Base-by-base conservation (phyloP, 768 basidiomycete genomes). In the Mycena haematopus region DNA sequence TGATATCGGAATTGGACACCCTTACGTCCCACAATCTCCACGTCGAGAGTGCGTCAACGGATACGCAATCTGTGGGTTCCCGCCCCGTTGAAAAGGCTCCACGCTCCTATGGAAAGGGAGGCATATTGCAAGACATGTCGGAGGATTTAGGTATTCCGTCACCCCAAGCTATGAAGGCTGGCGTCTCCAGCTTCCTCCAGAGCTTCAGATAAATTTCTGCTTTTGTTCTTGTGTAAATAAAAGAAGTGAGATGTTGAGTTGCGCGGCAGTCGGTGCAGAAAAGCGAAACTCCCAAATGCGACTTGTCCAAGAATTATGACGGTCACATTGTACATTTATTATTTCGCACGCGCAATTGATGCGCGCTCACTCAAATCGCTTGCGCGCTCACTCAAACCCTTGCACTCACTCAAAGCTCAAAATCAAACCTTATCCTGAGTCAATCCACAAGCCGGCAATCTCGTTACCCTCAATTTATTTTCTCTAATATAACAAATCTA, bases 1-100 rank as follows among this genome's bases (percentile, higher is more conserved):
- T 83, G 17, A 77, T 83, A 24, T 79, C 76, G 36, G 80, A 77
- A 25, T 72, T 73, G 25, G 74, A 72, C 50, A 79, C 80, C 1
- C 70, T 64, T 71, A 69, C 52, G 9, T 76, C 78, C 10, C 79
- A 80, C 67, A 77, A 73, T 55, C 64, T 75, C 19, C 69, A 68
- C 51, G 75, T 74, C 36, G 70, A 66, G 21, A 68, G 65, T 65
- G 61, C 67, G 61, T 44, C 47, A 51, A 38, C 47, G 22, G 60
- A 51, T 40, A 22, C 47, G 24, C 71, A 79, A 36, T 51, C 61
- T 52, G 51, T 27, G 54, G 51, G 8, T 29, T 51, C 52, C 25
- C 29, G 38, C 25, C 3, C 54, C 3, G 31, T n/a, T 33, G 49
- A 19, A 36, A 10, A 36, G 14, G 36, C 36, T 19, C 40, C 40